Conservation (phyloP, 1,284 basidiomycete genomes). For the Cryptococcus sp. region DNA sequence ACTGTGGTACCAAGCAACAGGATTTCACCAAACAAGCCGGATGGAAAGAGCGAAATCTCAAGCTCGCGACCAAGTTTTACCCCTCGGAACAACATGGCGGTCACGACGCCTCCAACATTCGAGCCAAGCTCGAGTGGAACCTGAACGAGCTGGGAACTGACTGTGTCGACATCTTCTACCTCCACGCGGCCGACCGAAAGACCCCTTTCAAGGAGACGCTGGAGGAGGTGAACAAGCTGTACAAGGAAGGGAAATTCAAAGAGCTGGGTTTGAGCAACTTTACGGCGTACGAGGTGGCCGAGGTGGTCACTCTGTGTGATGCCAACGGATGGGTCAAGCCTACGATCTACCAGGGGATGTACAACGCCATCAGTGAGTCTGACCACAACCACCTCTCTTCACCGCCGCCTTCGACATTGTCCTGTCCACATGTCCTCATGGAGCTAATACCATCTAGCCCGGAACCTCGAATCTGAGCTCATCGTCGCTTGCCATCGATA, state of each 20-base stretch:
- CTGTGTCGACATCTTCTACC: slow-evolving; percentile 53
- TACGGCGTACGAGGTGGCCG: slow-evolving; percentile 50
- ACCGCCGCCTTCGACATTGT: too few relatives aligned
- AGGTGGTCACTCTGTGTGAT: slow-evolving; percentile 20
- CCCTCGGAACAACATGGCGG: slow-evolving; percentile 22
- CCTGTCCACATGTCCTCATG: too few relatives aligned
- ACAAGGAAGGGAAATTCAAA: slow-evolving; percentile 53
- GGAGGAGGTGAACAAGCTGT: slow-evolving; percentile 51
- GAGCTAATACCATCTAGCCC: slow-evolving; percentile 7
- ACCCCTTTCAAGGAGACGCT: slow-evolving; percentile 52
- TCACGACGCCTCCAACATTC: slow-evolving; percentile 30
- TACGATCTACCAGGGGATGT: slow-evolving; percentile 61
- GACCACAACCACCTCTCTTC: neutral
- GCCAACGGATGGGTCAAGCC: slow-evolving; percentile 48
- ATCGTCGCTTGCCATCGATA: slow-evolving; percentile 57
- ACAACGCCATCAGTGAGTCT: slow-evolving; percentile 36
- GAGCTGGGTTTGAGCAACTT: slow-evolving; percentile 56
- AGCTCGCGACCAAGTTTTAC: slow-evolving; percentile 31
- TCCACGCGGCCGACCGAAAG: slow-evolving; percentile 55
- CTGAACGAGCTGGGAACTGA: slow-evolving; percentile 41
- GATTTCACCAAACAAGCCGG: slow-evolving; percentile 21
- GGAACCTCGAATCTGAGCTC: slow-evolving; percentile 56
- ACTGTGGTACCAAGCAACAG: slow-evolving; percentile 28
- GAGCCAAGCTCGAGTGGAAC: slow-evolving; percentile 30
- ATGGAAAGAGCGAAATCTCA: slow-evolving; percentile 22